Evolutionary conservation across 2,329 filamentous ascomycete genomes (phyloP).

Genomic region (Tolypocladium guangdongense): DNA sequence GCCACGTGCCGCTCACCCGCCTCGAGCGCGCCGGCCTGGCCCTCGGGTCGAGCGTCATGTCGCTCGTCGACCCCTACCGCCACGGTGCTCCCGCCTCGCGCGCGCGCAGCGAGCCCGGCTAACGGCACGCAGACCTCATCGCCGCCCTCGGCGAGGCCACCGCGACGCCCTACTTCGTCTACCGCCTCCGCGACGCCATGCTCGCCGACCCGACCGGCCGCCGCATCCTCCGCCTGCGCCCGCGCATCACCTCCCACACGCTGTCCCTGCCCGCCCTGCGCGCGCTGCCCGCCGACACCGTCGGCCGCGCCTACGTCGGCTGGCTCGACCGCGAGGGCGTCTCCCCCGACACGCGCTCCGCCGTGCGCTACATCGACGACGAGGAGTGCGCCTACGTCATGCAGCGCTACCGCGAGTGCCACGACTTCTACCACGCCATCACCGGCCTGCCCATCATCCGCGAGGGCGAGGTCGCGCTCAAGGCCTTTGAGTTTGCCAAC

Average conservation of each 20-base stretch:
- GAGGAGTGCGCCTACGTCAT: constrained; percentile 96
- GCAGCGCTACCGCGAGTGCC: constrained; percentile 93
- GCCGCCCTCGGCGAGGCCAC: constrained; percentile 91
- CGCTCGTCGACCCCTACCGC: constrained; percentile 65
- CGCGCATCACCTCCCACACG: constrained; percentile 72
- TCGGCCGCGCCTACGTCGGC: constrained; percentile 71
- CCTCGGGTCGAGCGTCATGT: constrained; percentile 50
- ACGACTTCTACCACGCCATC: constrained; percentile 95
- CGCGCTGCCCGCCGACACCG: constrained; percentile 56
- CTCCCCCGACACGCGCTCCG: constrained; percentile 74
- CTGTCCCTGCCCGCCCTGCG: constrained; percentile 59
- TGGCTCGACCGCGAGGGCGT: constrained; percentile 96
- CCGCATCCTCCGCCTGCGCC: constrained; percentile 80
- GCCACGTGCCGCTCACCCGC: constrained; percentile 78
- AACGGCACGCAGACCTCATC: constrained; percentile 60
- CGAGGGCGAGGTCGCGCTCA: constrained; percentile 96
- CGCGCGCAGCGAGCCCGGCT: not conserved
- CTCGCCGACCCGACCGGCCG: constrained; percentile 73
- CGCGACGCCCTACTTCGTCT: constrained; percentile 88
- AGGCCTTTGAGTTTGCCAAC: constrained; percentile 95
- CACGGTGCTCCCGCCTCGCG: constrained; percentile 41
- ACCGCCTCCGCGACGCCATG: constrained; percentile 86
- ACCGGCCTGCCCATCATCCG: constrained; percentile 82
- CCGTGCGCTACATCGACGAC: constrained; percentile 85
- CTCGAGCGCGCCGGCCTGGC: constrained; percentile 66